Evolutionary conservation across 176 grass and related monocot genomes (phyloP), one percentile per base, ranked within the genome.

Genomic region (Lolium multiflorum): DNA sequence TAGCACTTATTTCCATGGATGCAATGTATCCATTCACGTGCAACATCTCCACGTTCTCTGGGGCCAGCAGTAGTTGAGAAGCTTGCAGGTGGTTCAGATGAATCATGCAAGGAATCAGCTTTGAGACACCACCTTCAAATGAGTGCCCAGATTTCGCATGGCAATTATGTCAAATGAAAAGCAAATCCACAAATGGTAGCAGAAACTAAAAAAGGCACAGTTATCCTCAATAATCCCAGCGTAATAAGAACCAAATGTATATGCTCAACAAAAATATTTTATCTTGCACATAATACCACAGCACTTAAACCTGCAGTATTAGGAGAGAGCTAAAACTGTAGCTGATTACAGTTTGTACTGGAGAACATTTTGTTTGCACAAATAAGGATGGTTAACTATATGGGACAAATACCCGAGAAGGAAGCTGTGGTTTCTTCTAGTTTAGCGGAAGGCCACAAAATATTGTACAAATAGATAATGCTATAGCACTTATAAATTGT

Each of bases 1-100:
- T 16, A 47, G 55, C 63, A 8, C 7, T 37, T 35, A 11, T 74
- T 41, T 74, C 3, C 5, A 46, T 17, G 10, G 71, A 51, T 74
- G 71, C 71, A 74, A 49, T 66, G 7, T 10, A 60, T 74, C 71
- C 77, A 37, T 41, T 77, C 50, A 26, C 43, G 5, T 3, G 70
- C 60, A 48, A 78, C 89, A 86, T 46, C 79, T 43, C 72, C 89
- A 87, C 78, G 84, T 90, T 87, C 73, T 41, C 82, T 79, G 84
- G 89, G 89, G 44, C 73, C 89, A 20, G 80, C 79, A 52, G 31
- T 65, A 55, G 89, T 79, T 78, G 84, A 87, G 84, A 87, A 62
- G 64, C 35, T 56, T 78, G 73, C 66, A 17, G 63, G 37, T 26
- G 67, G 35, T 56, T 87, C 79, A 73, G 79, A 87, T 21, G 84